Conservation (phyloP, 768 basidiomycete genomes). For the Serpula lacrymans region DNA sequence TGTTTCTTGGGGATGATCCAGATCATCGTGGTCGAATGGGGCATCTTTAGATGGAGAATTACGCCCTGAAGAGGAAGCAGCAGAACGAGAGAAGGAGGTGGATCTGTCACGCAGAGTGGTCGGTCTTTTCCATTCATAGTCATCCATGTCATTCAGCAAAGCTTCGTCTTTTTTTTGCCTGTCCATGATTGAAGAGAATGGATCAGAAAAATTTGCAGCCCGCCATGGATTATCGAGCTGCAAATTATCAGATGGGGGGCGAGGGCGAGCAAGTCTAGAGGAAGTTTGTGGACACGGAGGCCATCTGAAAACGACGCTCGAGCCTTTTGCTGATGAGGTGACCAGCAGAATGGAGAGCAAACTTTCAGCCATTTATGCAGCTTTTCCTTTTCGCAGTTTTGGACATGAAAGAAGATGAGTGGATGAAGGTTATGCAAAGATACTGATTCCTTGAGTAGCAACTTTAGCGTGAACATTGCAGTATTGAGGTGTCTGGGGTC, state of each 20-base stretch:
- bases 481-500: no score
- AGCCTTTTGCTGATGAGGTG: conserved; percentile 79
- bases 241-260: conserved; percentile 43
- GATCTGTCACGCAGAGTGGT: conserved; percentile 46
- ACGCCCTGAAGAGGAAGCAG: conserved; percentile 44
- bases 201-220: conserved; percentile 52
- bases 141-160: conserved; percentile 29
- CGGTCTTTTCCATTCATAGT: conserved; percentile 65
- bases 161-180: conserved; percentile 3
- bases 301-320: conserved; percentile 80
- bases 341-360: conserved; percentile 81
- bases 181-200: conserved; percentile 20
- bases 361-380: conserved; percentile 63
- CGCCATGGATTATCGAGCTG: conserved; percentile 75
- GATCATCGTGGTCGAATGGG: conserved; percentile 31
- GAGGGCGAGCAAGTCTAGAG: conserved; percentile 69
- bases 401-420: no score
- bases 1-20: conserved; percentile 28
- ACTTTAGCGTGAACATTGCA: no score
- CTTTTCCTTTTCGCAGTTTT: background rate
- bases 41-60: conserved; percentile 49
- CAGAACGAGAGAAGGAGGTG: conserved; percentile 46
- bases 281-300: conserved; percentile 67
- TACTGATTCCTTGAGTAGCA: no score
- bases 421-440: no score